Evolutionary conservation across 1,284 basidiomycete species (phyloP).

Genomic region (Leucoagaricus sp.): DNA sequence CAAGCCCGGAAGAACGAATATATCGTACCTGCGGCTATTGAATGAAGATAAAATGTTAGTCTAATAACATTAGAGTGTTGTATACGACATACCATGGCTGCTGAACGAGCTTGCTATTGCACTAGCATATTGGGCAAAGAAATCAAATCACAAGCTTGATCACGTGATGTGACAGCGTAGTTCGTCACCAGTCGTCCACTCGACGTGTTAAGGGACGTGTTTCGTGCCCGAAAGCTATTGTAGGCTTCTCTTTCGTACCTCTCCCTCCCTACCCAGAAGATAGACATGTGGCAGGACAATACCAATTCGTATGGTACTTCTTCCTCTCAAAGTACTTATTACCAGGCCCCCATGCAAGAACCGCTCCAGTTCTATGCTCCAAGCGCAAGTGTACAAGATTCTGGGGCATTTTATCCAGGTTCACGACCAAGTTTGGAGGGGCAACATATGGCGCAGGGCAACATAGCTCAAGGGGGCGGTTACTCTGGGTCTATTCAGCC

Average conservation of each 20-base stretch:
- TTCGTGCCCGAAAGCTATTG: not conserved
- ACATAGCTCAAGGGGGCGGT: slow-evolving; percentile 47
- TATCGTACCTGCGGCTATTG: slow-evolving; percentile 66
- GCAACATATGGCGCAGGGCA: slow-evolving; percentile 55
- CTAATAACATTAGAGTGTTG: not conserved
- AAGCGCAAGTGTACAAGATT: slow-evolving; percentile 43
- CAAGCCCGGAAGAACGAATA: slow-evolving; percentile 1
- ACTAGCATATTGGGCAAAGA: slow-evolving; percentile 27
- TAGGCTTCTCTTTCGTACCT: not conserved
- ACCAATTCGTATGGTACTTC: slow-evolving; percentile 53
- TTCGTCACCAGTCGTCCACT: not conserved
- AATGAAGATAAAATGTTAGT: slow-evolving; percentile 20
- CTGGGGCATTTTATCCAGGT: slow-evolving; percentile 57
- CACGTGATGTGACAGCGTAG: slow-evolving; percentile 23
- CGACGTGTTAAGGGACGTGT: slow-evolving; percentile 16
- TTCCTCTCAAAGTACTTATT: slow-evolving; percentile 60
- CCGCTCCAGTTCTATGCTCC: slow-evolving; percentile 76
- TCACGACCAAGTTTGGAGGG: slow-evolving; percentile 76
- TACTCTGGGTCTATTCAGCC: slow-evolving; percentile 76
- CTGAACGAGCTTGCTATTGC: slow-evolving; percentile 23
- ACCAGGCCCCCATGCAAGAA: slow-evolving; percentile 48
- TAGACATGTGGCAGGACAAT: slow-evolving; percentile 73
- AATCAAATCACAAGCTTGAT: slow-evolving; percentile 25
- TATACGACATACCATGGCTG: slow-evolving; percentile 53
- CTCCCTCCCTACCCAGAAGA: slow-evolving; percentile 10